Percentiles rank a stretch among this genome's conserved stretches.
phyloP scores from a whole-genome alignment of 129 eudicot genomes.

The Lonicera japonica region DNA sequence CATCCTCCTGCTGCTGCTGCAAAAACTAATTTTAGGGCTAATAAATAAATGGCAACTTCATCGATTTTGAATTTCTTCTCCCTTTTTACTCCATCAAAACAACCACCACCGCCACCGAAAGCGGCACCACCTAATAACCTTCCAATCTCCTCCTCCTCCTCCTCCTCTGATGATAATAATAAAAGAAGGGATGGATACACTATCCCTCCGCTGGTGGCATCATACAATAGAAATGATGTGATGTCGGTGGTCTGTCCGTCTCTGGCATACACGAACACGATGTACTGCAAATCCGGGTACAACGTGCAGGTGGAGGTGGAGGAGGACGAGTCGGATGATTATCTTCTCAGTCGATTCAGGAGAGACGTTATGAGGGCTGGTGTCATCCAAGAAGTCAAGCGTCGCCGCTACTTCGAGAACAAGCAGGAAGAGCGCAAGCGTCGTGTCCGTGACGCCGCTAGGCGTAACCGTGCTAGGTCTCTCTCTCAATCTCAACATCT shows the following conservation, averaged over 20 bases:
- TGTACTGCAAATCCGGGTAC: constrained; percentile 57
- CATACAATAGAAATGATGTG: constrained; percentile 23
- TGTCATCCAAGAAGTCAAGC: constrained; percentile 66
- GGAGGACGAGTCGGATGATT: constrained; percentile 78
- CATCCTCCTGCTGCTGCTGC: too few species aligned
- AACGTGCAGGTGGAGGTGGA: constrained; percentile 80
- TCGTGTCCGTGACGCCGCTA: constrained; percentile 83
- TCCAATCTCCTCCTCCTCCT: constrained; percentile 28
- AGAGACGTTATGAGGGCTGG: constrained; percentile 92
- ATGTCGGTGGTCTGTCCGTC: constrained; percentile 82
- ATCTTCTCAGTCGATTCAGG: constrained; percentile 60
- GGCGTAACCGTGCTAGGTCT: constrained; percentile 74
- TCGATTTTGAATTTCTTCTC: constrained; percentile 56
- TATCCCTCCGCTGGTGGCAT: constrained; percentile 31
- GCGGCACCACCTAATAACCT: constrained; percentile 38
- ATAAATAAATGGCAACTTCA: constrained; percentile 63
- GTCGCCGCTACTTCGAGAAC: constrained; percentile 64
- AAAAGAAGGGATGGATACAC: constrained; percentile 21
- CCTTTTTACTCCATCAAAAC: constrained; percentile 49
- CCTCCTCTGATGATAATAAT: constrained; percentile 14
- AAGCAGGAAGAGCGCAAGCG: constrained; percentile 78
- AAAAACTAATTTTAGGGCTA: too few species aligned
- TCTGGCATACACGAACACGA: constrained; percentile 56
- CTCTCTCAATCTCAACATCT: background rate
- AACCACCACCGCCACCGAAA: constrained; percentile 34